phyloP scores from a whole-genome alignment of 306 rosid genomes.

The Trifolium pratense region DNA sequence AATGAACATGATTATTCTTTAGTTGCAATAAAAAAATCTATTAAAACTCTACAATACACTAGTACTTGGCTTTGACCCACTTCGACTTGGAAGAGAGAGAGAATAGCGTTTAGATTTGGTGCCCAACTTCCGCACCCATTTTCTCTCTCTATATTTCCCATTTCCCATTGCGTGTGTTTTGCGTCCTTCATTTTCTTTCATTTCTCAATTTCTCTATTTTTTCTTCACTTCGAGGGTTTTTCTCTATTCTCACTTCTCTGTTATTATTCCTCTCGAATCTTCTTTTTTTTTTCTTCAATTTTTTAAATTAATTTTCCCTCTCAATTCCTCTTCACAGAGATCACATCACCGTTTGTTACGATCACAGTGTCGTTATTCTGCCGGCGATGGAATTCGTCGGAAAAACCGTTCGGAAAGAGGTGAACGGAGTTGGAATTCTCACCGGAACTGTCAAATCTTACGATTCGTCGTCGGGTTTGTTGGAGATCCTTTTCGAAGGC shows the following conservation, averaged over 20 bases:
- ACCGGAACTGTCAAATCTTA: conserved; percentile 81
- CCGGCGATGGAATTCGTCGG: conserved; percentile 76
- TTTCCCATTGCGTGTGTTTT: background rate
- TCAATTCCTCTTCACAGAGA: conserved; percentile 41
- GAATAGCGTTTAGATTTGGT: conserved; percentile 16
- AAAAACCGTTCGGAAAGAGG: conserved; percentile 62
- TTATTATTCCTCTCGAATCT: background rate
- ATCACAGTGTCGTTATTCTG: conserved; percentile 26
- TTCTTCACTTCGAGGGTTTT: conserved; percentile 30
- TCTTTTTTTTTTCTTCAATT: background rate
- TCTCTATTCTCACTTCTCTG: conserved; percentile 11
- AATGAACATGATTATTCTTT: background rate
- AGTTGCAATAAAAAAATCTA: background rate
- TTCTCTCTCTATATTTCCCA: conserved; percentile 22
- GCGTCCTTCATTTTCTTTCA: conserved; percentile 44
- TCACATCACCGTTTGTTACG: conserved; percentile 39
- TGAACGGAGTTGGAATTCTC: conserved; percentile 52
- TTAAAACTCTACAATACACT: background rate
- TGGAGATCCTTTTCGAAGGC: conserved; percentile 63
- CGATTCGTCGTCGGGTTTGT: conserved; percentile 61
- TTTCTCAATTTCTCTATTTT: background rate
- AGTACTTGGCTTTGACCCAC: conserved; percentile 45
- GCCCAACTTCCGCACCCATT: conserved; percentile 47
- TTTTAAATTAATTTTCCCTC: background rate
- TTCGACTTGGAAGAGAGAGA: conserved; percentile 22